Evolutionary conservation across 495 filamentous ascomycete species (phyloP).

Genomic region (Amorphotheca resinae): DNA sequence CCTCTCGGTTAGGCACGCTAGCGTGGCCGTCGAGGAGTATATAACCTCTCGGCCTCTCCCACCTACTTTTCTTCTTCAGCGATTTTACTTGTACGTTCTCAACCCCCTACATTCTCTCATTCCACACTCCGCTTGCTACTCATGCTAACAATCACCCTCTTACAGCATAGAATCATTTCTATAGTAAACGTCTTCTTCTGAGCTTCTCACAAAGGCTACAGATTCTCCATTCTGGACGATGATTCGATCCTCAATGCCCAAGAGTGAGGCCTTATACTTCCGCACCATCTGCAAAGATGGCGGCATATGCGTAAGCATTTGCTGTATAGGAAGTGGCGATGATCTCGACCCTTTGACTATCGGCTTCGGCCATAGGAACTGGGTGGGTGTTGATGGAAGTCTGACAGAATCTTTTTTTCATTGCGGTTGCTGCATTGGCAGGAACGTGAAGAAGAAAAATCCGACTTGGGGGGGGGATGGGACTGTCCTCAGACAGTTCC

Average conservation of each 20-base stretch:
- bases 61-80: conserved; percentile 19
- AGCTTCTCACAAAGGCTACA: conserved; percentile 48
- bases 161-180: conserved; percentile 36
- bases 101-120: conserved; percentile 3
- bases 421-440: conserved; percentile 12
- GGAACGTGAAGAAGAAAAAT: conserved; percentile 19
- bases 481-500: no score
- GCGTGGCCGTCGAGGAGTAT: neutral
- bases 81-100: conserved; percentile 19
- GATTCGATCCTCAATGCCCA: conserved; percentile 56
- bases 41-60: neutral
- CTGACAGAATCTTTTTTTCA: conserved; percentile 45
- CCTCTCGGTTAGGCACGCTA: neutral
- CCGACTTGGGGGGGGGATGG: no score
- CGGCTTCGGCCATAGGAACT: conserved; percentile 51
- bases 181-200: conserved; percentile 39
- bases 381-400: conserved; percentile 58
- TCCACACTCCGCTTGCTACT: neutral
- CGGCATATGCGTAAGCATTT: conserved; percentile 21
- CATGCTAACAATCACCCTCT: conserved; percentile 1
- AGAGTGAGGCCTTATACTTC: conserved; percentile 57
- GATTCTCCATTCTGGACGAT: conserved; percentile 67
- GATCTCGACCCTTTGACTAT: conserved; percentile 53
- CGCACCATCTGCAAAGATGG: conserved; percentile 37
- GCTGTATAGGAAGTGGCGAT: conserved; percentile 54